phyloP scores from a whole-genome alignment of 305 asterid species.

The Fraxinus paxiana region DNA sequence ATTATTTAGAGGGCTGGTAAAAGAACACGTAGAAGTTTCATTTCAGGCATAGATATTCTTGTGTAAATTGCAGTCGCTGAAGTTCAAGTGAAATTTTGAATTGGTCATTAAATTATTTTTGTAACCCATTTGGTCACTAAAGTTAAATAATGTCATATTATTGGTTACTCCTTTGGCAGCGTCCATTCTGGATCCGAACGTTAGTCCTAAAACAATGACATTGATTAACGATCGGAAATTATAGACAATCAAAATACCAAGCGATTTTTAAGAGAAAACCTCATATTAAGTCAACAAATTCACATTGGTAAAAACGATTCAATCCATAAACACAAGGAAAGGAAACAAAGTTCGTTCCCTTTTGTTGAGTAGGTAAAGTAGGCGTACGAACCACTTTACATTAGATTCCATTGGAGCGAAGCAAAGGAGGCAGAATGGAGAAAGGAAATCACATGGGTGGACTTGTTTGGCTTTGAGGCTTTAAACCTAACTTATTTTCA shows the following conservation, averaged over 20 bases:
- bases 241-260: neutral
- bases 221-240: neutral
- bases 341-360: neutral
- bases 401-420: neutral
- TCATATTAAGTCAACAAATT: neutral
- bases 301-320: neutral
- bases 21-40: neutral
- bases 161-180: neutral
- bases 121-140: neutral
- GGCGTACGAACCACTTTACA: neutral
- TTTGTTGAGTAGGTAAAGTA: neutral
- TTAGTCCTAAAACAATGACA: neutral
- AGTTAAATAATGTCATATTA: neutral
- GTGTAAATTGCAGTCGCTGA: neutral
- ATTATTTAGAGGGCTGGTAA: neutral
- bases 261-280: neutral
- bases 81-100: neutral
- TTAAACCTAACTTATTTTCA: neutral
- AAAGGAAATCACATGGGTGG: neutral
- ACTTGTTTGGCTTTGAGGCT: neutral
- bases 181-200: neutral
- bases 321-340: neutral
- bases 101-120: neutral
- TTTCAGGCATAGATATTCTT: neutral
- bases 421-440: neutral